Base-by-base conservation (phyloP, 371 early-diverging fungal species). In the Quaeritorhiza haematococci region DNA sequence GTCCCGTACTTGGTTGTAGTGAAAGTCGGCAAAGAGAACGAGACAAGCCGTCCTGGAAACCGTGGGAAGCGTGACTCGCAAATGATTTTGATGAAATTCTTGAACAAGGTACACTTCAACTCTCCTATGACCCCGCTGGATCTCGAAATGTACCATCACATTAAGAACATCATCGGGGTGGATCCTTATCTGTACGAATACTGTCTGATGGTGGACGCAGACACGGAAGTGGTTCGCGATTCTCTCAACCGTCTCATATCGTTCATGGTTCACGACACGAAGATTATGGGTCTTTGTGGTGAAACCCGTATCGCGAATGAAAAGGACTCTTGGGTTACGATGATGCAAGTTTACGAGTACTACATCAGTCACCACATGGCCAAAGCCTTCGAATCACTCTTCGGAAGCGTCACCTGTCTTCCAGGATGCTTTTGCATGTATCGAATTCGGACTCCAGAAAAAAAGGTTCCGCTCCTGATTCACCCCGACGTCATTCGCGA, bases 41-140 rank as follows among this genome's bases (percentile, higher is more conserved):
- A 92, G 56, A 10, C 92, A 93, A 67, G 61, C 47, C 78, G 84
- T 53, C 76, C 80, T 26, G 98, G 96, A 19, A 99, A 99, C 71
- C 80, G 99, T 38, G 99, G 99, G 63, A 99, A 99, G 80, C 90
- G 99, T 62, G 99, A 99, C 79, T 92, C 94, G 32, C 99, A 99
- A 77, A 86, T 99, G 70, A 84, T 99, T 48, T 83, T 91, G 59
- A 98, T 99, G 99, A 78, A 87, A 57, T 99, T 98, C 76, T 86
- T 98, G 66, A 90, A 89, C 69, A 89, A 91, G 72, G 88, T 98
- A 19, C 92, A 95, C 63, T 87, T 87, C 66, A 84, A 91, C 54
- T 10, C 33, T 13, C 55, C 60, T 23, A 86, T 94, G 89, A 78
- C 83, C 17, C 91, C 91, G 4, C 72, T 94, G 57, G 94, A 96